Base-by-base conservation (phyloP, 1,284 basidiomycete species). In the Papiliotrema nemorosa region DNA sequence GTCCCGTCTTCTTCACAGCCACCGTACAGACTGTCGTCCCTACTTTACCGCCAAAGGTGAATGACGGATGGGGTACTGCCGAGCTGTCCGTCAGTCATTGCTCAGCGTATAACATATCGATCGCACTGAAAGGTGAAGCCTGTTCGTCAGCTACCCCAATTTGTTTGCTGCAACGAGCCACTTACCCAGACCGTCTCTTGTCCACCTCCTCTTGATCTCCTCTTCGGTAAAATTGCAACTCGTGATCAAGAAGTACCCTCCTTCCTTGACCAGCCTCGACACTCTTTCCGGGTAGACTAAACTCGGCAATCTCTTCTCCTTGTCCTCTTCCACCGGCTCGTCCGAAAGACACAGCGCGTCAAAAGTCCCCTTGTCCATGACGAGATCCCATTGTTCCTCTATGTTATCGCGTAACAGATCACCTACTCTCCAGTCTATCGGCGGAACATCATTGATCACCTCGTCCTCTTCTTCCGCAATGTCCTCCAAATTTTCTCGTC, bases 161-260 rank as follows among this genome's bases (percentile, higher is more conserved):
- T 44, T 27, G 22, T 37, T n/a, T 34, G n/a, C 21, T 7, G 40
- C 21, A 10, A n/a, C 13, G 18, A 26, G 18, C 12, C 1, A 58
- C 60, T 53, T 49, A 66, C 70, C 67, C n/a, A 70, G 49, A 20
- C 60, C 68, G 2, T 60, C 57, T 42, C 50, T 58, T 3, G 60
- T 64, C 54, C 63, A 75, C 26, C 68, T 59, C 46, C 50, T 47
- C 57, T 67, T 72, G 47, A 73, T 63, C 58, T 75, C 73, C 49
- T 73, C 67, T 49, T 74, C 73, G 1, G 73, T 75, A 39, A 75
- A 75, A 54, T 75, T 75, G 53, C 73, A 75, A 47, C 71, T 73
- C n/a, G 73, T 75, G 49, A 75, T 75, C 47, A 75, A 63, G 55
- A 75, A 74, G 60, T 59, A 73, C 5, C 72, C 73, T 20, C 67